These are phyloP conservation scores for Andrographis paniculata DNA, from an alignment of 305 asterid species.

Conservation along the genomic window DNA sequence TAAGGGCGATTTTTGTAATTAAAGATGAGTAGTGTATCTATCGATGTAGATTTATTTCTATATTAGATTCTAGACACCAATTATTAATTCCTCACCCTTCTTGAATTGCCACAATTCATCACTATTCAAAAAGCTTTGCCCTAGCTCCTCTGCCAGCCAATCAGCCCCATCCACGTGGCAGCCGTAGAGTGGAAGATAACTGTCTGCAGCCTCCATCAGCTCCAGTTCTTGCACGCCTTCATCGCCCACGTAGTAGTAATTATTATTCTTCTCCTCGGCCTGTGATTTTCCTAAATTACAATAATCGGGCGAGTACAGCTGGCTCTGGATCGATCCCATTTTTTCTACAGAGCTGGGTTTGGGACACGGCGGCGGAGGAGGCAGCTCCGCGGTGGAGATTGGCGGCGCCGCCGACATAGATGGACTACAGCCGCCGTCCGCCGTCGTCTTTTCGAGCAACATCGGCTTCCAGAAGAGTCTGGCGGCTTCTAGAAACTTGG, in stretches of 20 bases:
- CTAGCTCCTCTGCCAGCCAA: constrained; percentile 41
- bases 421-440: too few relatives aligned
- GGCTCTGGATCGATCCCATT: too few relatives aligned
- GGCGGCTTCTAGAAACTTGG: constrained; percentile 57
- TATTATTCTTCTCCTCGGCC: neutral
- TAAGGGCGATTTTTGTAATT: too few relatives aligned
- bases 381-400: neutral
- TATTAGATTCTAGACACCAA: too few relatives aligned
- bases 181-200: constrained; percentile 21
- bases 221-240: constrained; percentile 31
- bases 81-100: constrained; percentile 14
- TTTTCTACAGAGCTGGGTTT: too few relatives aligned
- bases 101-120: constrained; percentile 61
- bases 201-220: constrained; percentile 21
- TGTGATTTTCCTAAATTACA: neutral
- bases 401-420: constrained; percentile 4
- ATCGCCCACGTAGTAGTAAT: neutral
- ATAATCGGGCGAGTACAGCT: too few relatives aligned
- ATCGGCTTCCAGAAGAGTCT: constrained; percentile 64
- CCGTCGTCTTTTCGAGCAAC: too few relatives aligned
- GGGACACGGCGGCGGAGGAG: constrained; percentile 13
- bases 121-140: constrained; percentile 42
- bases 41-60: too few relatives aligned
- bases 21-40: too few relatives aligned
- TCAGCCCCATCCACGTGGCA: constrained; percentile 35